Conservation (phyloP, 441 rosid species). For the Hypseocharis bilobata region DNA sequence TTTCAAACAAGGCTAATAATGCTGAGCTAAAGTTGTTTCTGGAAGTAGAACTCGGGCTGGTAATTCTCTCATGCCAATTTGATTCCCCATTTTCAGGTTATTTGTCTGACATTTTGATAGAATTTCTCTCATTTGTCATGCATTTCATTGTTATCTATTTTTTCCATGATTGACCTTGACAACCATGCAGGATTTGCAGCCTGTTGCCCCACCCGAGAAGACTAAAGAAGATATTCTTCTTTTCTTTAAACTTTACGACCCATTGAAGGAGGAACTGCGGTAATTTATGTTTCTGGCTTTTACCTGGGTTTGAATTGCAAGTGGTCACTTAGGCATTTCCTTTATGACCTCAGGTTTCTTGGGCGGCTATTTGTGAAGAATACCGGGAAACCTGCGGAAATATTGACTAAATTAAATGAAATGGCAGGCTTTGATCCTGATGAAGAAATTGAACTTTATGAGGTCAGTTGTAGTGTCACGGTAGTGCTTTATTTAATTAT, state of each 20-base stretch:
- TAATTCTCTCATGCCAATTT: slow-evolving; percentile 14
- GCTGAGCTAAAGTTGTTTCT: slow-evolving; percentile 64
- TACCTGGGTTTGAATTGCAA: slow-evolving; percentile 4
- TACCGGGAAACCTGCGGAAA: slow-evolving; percentile 50
- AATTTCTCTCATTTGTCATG: background rate
- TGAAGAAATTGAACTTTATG: slow-evolving; percentile 79
- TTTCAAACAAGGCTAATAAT: slow-evolving; percentile 49
- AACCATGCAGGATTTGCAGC: slow-evolving; percentile 43
- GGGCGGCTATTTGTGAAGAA: slow-evolving; percentile 57
- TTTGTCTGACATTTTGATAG: slow-evolving; percentile 10
- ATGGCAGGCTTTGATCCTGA: slow-evolving; percentile 84
- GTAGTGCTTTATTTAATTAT: background rate
- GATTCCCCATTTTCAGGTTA: slow-evolving; percentile 1
- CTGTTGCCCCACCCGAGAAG: slow-evolving; percentile 50
- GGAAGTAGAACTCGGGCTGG: slow-evolving; percentile 55
- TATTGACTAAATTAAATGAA: slow-evolving; percentile 49
- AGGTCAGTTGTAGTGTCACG: slow-evolving; percentile 39
- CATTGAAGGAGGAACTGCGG: slow-evolving; percentile 50
- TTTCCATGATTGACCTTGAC: slow-evolving; percentile 8
- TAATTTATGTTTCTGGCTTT: slow-evolving; percentile 22
- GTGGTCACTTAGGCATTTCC: slow-evolving; percentile 9
- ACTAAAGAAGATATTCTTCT: slow-evolving; percentile 57
- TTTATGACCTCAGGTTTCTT: slow-evolving; percentile 40
- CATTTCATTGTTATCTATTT: background rate
- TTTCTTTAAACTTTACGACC: slow-evolving; percentile 64